Evolutionary conservation across 192 early-diverging fungal species (phyloP).

Genomic region (Podochytrium sp.): DNA sequence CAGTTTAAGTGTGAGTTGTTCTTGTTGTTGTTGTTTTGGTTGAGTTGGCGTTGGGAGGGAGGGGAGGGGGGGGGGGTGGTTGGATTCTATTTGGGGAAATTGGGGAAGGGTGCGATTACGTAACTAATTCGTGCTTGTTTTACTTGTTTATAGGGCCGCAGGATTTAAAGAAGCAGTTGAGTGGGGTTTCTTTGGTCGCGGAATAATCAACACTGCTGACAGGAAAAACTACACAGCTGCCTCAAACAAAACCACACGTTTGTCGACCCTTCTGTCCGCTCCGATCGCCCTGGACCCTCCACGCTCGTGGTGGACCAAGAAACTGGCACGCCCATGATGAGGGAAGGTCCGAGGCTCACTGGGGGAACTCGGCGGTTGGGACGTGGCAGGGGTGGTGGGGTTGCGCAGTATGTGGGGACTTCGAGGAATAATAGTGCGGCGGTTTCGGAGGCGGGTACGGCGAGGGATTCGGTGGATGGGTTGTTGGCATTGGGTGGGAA

Average conservation of each 20-base stretch:
- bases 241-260: constrained; percentile 12
- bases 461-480: too few relatives aligned
- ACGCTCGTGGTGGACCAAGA: constrained; percentile 8
- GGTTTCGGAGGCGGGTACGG: too few relatives aligned
- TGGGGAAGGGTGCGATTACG: not conserved
- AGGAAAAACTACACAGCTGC: constrained; percentile 2
- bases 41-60: not conserved
- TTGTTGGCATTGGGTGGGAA: too few relatives aligned
- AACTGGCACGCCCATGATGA: not conserved
- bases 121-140: not conserved
- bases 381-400: too few relatives aligned
- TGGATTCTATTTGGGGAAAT: not conserved
- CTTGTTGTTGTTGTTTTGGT: not conserved
- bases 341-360: constrained; percentile 25
- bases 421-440: too few relatives aligned
- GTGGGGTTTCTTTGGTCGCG: too few relatives aligned
- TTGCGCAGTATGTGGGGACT: too few relatives aligned
- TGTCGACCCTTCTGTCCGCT: not conserved
- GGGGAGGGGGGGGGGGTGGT: not conserved
- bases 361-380: not conserved
- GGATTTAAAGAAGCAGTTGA: constrained; percentile 24
- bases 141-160: constrained; percentile 25
- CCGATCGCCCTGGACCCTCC: not conserved
- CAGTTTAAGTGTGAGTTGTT: constrained; percentile 22
- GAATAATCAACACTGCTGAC: too few relatives aligned